Evolutionary conservation across 129 eudicot species (phyloP).

Genomic region (Mikania micrantha): DNA sequence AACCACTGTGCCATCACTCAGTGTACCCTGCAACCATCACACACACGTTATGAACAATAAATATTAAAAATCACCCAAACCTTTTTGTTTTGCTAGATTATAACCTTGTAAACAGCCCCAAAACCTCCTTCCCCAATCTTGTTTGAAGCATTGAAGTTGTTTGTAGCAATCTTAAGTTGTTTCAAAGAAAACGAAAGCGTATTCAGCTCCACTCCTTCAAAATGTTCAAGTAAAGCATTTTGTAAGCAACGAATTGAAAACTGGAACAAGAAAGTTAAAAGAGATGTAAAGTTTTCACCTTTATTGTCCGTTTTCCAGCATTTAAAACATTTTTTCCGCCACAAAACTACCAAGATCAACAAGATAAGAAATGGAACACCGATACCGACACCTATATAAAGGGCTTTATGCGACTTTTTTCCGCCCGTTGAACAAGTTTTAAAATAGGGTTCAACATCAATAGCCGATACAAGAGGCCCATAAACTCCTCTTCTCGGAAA

Average conservation of each 20-base stretch:
- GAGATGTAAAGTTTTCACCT: constrained; percentile 27
- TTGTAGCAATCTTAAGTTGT: constrained; percentile 65
- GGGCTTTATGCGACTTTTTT: constrained; percentile 27
- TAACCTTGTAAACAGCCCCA: constrained; percentile 79
- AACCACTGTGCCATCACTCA: constrained; percentile 61
- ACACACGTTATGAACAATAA: constrained; percentile 1
- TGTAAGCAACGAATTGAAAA: background rate
- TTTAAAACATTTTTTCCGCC: constrained; percentile 41
- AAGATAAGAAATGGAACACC: constrained; percentile 21
- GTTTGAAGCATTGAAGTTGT: constrained; percentile 55
- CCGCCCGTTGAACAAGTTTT: constrained; percentile 40
- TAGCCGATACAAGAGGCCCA: constrained; percentile 90
- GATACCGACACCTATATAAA: constrained; percentile 43
- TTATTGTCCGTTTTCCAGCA: constrained; percentile 25
- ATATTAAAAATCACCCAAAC: background rate
- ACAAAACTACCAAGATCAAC: constrained; percentile 32
- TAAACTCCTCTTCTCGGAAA: constrained; percentile 77
- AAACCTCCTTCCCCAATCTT: constrained; percentile 89
- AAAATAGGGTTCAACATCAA: constrained; percentile 59
- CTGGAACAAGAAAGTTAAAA: constrained; percentile 15
- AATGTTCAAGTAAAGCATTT: constrained; percentile 28
- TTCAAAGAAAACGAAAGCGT: constrained; percentile 57
- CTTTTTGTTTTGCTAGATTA: background rate
- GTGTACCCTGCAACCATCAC: constrained; percentile 50
- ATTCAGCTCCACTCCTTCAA: constrained; percentile 58